Percentiles rank a stretch among this genome's conserved stretches.
Evolutionary conservation across 2,329 filamentous ascomycete species (phyloP).

Genomic region (Colletotrichum sp.): DNA sequence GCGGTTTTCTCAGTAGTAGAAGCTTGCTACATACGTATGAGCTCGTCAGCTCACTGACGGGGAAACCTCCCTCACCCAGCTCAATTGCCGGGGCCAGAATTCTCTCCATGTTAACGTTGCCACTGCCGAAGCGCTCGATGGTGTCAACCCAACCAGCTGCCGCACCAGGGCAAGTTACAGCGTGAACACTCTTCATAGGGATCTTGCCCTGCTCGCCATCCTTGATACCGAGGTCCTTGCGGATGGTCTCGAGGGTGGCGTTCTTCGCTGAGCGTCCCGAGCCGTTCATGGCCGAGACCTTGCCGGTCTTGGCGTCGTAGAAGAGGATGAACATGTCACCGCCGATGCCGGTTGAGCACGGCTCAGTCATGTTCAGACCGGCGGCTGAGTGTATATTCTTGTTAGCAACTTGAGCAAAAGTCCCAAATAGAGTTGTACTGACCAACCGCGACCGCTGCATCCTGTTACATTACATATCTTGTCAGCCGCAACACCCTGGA

Average conservation of each 20-base stretch:
- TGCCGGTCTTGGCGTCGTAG: constrained; percentile 83
- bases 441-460: constrained; percentile 95
- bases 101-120: constrained; percentile 77
- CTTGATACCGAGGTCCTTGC: constrained; percentile 70
- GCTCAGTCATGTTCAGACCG: constrained; percentile 91
- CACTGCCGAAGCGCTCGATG: constrained; percentile 87
- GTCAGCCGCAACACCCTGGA: not conserved
- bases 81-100: constrained; percentile 84
- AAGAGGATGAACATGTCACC: constrained; percentile 97
- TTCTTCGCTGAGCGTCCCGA: constrained; percentile 82
- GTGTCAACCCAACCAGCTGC: constrained; percentile 94
- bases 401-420: not conserved
- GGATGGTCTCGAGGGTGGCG: constrained; percentile 72
- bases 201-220: constrained; percentile 64
- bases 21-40: constrained; percentile 60
- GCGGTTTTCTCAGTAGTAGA: not conserved
- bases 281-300: constrained; percentile 87
- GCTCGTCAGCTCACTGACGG: constrained; percentile 81
- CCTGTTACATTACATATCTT: constrained; percentile 53
- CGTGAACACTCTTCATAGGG: constrained; percentile 77
- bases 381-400: constrained; percentile 64
- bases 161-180: constrained; percentile 88
- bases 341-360: constrained; percentile 90
- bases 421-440: constrained; percentile 33
- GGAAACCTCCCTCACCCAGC: constrained; percentile 86